These are phyloP conservation scores for Hanseniaspora opuntiae DNA, from an alignment of 805 yeast species.

Conservation along the genomic window DNA sequence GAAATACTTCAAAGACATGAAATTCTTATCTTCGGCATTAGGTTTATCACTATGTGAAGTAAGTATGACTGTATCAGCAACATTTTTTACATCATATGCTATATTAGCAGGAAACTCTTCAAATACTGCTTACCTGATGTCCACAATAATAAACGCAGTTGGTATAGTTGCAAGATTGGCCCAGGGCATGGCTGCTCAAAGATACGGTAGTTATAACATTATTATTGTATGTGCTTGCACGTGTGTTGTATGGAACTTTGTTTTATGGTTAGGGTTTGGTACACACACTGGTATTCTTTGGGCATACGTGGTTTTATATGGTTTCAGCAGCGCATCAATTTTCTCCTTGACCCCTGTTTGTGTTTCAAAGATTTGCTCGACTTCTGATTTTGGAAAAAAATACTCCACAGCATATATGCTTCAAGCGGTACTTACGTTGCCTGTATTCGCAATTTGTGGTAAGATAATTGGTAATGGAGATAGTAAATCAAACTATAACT, in stretches of 20 bases:
- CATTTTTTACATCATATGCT: conserved; percentile 43
- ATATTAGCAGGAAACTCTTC: conserved; percentile 34
- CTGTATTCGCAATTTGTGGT: conserved; percentile 34
- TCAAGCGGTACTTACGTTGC: conserved; percentile 34
- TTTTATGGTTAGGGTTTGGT: conserved; percentile 29
- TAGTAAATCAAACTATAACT: conserved; percentile 30
- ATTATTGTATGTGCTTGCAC: conserved; percentile 25
- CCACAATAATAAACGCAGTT: conserved; percentile 30
- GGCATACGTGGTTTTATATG: conserved; percentile 34
- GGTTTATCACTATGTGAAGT: conserved; percentile 36
- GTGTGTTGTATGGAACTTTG: conserved; percentile 24
- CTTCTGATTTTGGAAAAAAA: conserved; percentile 36
- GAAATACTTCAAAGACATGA: conserved; percentile 30
- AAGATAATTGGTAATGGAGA: conserved; percentile 30
- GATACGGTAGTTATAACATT: conserved; percentile 36
- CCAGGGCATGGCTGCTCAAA: conserved; percentile 28
- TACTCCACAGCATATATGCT: conserved; percentile 41
- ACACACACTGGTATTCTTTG: conserved; percentile 22
- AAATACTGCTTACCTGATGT: conserved; percentile 32
- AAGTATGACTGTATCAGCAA: conserved; percentile 34
- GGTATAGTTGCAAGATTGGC: conserved; percentile 27
- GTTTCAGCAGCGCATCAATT: conserved; percentile 37
- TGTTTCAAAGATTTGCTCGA: conserved; percentile 37
- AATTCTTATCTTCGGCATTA: conserved; percentile 31
- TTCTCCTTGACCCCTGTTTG: conserved; percentile 41